Base-by-base conservation (phyloP, 1,284 basidiomycete species). In the Leccinum huronense region DNA sequence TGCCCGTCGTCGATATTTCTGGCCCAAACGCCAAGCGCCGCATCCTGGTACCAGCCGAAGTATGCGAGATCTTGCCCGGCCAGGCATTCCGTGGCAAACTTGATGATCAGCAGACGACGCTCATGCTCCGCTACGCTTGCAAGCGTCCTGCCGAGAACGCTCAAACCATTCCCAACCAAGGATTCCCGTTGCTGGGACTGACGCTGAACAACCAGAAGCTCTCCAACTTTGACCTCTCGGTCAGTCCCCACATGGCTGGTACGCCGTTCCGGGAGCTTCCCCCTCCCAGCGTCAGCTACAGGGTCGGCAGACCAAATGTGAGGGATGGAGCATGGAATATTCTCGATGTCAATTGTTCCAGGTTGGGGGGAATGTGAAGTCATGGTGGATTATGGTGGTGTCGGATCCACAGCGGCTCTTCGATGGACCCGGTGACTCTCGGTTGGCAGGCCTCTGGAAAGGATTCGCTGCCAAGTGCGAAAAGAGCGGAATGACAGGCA, bases 251-350 rank as follows among this genome's bases (percentile, higher is more conserved):
- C 54, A 89, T 92, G 87, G 73, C 83, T 1, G 79, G 81, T 5
- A 75, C 90, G 4, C 88, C 88, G 2, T 86, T 76, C 2, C 83
- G 91, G 19, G 80, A 89, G 62, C 82, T 93, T 2, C 78, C 77
- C 0, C 75, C 87, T 0, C 91, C 91, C 0, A 67, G 68, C 1
- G 69, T 92, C 42, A 77, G 79, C 2, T 91, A 92, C 70, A 77
- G 74, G 57, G 73, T 65, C 5, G 85, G 85, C 1, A 73, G 69
- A 8, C 73, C 78, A 1, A 80, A 75, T 7, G 79, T 84, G 13
- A 76, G 69, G 31, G 83, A 87, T 48, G 90, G 86, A 0, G 82
- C 83, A 31, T 93, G 91, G 91, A 91, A 91, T 66, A 85, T 91
- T 60, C 71, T 87, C 31, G 79, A 87, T 27, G 85, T 88, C 59